Evolutionary conservation across 2,329 filamentous ascomycete species (phyloP).

Genomic region (Fusarium albidum): DNA sequence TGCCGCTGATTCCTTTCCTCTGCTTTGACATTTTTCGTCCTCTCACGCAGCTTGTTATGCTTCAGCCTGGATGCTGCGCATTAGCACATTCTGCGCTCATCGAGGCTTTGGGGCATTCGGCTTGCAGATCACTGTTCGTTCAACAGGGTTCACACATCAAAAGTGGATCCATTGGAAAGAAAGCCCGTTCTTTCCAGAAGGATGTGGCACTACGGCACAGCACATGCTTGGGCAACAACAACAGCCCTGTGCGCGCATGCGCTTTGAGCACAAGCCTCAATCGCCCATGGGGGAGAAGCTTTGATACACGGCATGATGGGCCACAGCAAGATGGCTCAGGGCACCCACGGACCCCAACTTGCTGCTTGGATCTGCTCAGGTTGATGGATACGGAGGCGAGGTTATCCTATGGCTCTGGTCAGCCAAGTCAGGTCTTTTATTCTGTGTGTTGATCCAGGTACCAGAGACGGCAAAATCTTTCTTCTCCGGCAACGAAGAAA

Average conservation of each 20-base stretch:
- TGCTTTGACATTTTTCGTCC: slow-evolving; percentile 1
- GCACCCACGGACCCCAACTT: too few relatives aligned
- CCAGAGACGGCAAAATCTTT: neutral
- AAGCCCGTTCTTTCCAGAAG: neutral
- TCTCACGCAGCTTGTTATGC: slow-evolving; percentile 18
- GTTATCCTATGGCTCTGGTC: slow-evolving; percentile 2
- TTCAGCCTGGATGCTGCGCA: slow-evolving; percentile 28
- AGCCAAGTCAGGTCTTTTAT: neutral
- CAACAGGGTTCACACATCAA: too few relatives aligned
- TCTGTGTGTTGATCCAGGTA: slow-evolving; percentile 19
- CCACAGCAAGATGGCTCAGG: too few relatives aligned
- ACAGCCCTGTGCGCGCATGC: slow-evolving; percentile 11
- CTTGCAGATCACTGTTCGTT: slow-evolving; percentile 7
- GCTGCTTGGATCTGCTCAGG: neutral
- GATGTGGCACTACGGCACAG: slow-evolving; percentile 4
- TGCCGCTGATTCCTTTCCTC: neutral
- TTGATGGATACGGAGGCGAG: slow-evolving; percentile 5
- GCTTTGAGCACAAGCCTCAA: slow-evolving; percentile 26
- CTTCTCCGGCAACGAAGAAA: slow-evolving; percentile 20
- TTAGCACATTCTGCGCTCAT: slow-evolving; percentile 9
- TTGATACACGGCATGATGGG: neutral
- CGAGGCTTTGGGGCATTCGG: slow-evolving; percentile 11
- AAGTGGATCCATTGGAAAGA: slow-evolving; percentile 2
- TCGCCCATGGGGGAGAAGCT: slow-evolving; percentile 7
- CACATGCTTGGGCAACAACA: slow-evolving; percentile 1